These are phyloP conservation scores for Nannizziopsis arthrosporioides DNA, from an alignment of 2,329 filamentous ascomycete species.

Conservation along the genomic window DNA sequence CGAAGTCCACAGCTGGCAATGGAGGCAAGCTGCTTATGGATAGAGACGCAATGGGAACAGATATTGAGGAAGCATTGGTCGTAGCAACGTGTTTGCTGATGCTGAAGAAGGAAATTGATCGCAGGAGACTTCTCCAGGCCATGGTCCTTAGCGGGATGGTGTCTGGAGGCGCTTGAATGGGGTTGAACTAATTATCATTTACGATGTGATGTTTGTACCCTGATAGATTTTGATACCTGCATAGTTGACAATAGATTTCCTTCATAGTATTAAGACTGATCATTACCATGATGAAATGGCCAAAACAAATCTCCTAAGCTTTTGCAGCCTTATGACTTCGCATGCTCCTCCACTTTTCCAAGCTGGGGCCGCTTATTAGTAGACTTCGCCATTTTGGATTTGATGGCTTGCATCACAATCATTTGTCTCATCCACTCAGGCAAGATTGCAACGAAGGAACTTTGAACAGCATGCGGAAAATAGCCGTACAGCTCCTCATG, in stretches of 20 bases:
- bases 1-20: constrained; percentile 30
- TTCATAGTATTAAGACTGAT: too few relatives aligned
- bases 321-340: too few relatives aligned
- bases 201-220: too few relatives aligned
- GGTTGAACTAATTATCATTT: neutral
- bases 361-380: neutral
- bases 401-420: constrained; percentile 1
- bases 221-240: neutral
- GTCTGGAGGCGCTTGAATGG: neutral
- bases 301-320: too few relatives aligned
- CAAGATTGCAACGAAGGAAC: constrained; percentile 7
- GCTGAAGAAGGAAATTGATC: constrained; percentile 55
- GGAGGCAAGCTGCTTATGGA: constrained; percentile 43
- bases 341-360: too few relatives aligned
- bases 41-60: constrained; percentile 8
- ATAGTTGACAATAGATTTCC: neutral
- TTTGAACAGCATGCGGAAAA: constrained; percentile 25
- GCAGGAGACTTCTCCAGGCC: constrained; percentile 43
- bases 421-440: constrained; percentile 8
- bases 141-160: constrained; percentile 22
- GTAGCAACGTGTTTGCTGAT: constrained; percentile 49
- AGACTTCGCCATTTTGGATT: neutral
- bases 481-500: constrained; percentile 22
- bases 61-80: constrained; percentile 39
- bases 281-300: too few relatives aligned